These are phyloP conservation scores for Sindora glabra DNA, from an alignment of 306 rosid species.

Conservation along the genomic window DNA sequence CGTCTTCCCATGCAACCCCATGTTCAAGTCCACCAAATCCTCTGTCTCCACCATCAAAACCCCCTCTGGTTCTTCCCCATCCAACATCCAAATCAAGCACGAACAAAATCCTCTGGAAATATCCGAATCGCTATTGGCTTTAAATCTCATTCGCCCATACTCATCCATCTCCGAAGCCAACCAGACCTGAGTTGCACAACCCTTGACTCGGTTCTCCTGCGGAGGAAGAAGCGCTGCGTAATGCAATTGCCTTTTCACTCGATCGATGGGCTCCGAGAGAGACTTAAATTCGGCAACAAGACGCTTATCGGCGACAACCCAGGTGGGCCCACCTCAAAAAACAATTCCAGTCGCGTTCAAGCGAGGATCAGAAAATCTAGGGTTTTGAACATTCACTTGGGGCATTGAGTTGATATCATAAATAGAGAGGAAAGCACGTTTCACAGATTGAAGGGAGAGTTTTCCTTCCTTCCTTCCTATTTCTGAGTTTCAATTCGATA, in stretches of 20 bases:
- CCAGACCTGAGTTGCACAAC: conserved; percentile 75
- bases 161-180: conserved; percentile 47
- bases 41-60: conserved; percentile 30
- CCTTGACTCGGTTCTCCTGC: conserved; percentile 44
- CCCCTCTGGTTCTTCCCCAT: conserved; percentile 52
- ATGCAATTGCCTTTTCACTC: conserved; percentile 57
- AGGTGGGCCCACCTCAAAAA: too few species aligned
- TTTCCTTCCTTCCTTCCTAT: not conserved
- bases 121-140: conserved; percentile 80
- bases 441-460: not conserved
- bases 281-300: conserved; percentile 50
- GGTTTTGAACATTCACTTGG: not conserved
- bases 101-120: conserved; percentile 73
- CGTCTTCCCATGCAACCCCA: conserved; percentile 41
- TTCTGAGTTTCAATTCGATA: not conserved
- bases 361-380: too few species aligned
- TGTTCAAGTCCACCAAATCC: conserved; percentile 42
- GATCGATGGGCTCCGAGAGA: conserved; percentile 54
- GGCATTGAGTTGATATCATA: not conserved
- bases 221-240: conserved; percentile 60
- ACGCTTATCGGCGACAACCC: conserved; percentile 22
- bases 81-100: conserved; percentile 59
- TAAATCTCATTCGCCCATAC: conserved; percentile 44
- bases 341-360: not conserved
- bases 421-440: not conserved